Percentiles rank a stretch among this genome's conserved stretches.
Conservation (phyloP, 352 stramenopile species). For the Aphanomyces astaci region DNA sequence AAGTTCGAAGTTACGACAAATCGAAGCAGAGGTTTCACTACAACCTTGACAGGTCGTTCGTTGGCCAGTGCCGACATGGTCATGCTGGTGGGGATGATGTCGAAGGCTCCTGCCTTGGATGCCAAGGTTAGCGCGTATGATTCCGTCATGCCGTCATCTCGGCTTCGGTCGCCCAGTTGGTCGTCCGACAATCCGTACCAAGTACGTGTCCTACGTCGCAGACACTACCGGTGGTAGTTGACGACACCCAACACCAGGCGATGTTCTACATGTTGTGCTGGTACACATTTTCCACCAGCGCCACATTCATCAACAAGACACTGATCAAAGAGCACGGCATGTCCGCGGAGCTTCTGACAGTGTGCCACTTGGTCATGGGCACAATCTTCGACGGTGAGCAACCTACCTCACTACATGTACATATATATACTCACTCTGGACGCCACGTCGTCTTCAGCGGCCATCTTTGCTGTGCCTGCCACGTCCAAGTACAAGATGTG, state of each 20-base stretch:
- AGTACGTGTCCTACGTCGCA: too few species aligned
- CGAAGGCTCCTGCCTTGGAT: background rate
- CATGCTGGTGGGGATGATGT: background rate
- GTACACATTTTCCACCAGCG: conserved; percentile 73
- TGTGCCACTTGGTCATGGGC: conserved; percentile 75
- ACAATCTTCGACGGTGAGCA: conserved; percentile 25
- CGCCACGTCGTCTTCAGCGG: background rate
- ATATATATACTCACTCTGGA: too few species aligned
- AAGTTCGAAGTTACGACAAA: background rate
- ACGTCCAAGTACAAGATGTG: conserved; percentile 19
- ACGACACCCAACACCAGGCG: too few species aligned
- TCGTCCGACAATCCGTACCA: conserved; percentile 18
- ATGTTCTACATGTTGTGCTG: conserved; percentile 45
- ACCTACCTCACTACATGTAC: too few species aligned
- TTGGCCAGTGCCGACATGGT: background rate
- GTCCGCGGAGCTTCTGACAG: conserved; percentile 76
- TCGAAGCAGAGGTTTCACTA: background rate
- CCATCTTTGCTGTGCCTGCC: conserved; percentile 15
- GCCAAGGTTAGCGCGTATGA: conserved; percentile 12
- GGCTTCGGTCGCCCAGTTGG: conserved; percentile 14
- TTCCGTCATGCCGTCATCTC: background rate
- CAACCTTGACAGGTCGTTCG: background rate
- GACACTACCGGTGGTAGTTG: too few species aligned
- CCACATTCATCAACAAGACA: conserved; percentile 82
- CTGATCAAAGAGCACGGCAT: conserved; percentile 83